A percentile compares a stretch with the other conserved stretches of the same genome.
Conservation (phyloP, 805 yeast genomes). For the Kuraishia floccosa region DNA sequence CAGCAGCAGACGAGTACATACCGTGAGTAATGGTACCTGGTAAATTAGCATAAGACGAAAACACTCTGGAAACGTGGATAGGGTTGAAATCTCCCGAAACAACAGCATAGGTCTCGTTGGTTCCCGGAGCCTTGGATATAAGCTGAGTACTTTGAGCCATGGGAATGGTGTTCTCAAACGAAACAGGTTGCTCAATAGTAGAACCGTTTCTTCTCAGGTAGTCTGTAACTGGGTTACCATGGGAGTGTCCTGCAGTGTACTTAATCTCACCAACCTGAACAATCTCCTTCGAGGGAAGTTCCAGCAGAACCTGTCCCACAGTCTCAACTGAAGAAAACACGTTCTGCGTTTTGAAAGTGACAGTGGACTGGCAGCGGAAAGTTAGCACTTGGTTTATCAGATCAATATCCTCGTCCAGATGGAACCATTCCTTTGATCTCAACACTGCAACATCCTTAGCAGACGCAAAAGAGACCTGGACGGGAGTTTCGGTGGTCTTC, state of each 20-base stretch:
- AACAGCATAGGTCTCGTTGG: conserved; percentile 93
- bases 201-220: conserved; percentile 86
- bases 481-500: conserved; percentile 78
- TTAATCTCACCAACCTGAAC: conserved; percentile 73
- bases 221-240: conserved; percentile 96
- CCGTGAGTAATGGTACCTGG: conserved; percentile 99
- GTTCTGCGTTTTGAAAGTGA: conserved; percentile 65
- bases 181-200: conserved; percentile 87
- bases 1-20: conserved; percentile 95
- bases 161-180: conserved; percentile 85
- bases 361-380: conserved; percentile 80
- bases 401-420: conserved; percentile 58
- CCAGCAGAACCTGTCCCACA: conserved; percentile 74
- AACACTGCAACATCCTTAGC: conserved; percentile 89
- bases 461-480: conserved; percentile 59
- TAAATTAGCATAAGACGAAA: conserved; percentile 83
- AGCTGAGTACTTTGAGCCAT: conserved; percentile 57
- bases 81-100: conserved; percentile 99
- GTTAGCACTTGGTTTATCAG: conserved; percentile 72
- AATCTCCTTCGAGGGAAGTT: conserved; percentile 85
- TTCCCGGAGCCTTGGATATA: conserved; percentile 77
- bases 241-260: conserved; percentile 86
- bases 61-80: conserved; percentile 92
- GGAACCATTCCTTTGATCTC: conserved; percentile 97
- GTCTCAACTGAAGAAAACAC: conserved; percentile 76